Evolutionary conservation across 495 filamentous ascomycete genomes (phyloP), one percentile per base, ranked within the genome.

Genomic region (Neurospora sp.): DNA sequence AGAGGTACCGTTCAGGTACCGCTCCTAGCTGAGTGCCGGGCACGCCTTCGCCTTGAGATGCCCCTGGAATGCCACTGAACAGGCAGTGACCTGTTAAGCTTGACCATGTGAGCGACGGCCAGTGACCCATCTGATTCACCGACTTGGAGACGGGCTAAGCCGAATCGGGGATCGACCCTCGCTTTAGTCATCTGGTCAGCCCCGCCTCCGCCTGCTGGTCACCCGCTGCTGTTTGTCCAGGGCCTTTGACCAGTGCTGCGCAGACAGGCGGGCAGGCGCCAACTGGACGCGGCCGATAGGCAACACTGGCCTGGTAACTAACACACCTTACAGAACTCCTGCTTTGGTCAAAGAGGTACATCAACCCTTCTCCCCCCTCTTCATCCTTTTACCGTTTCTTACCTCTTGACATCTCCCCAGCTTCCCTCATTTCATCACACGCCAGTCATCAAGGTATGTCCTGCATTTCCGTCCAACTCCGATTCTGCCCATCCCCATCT

Each of bases 171-270:
- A n/a, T 8, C 22, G 20, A 22, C 71, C 70, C 72, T 72, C 27
- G 40, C 27, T 74, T 78, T 73, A 76, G 78, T 78, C 78, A 78
- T 76, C 76, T 61, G 75, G 72, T 70, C 75, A 77, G 75, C 77
- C 76, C 78, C 77, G 77, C 78, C 77, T 76, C 72, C 71, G 35
- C 70, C 70, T 69, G 53, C 22, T 65, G 53, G 53, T 65, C 53
- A 65, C 53, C 53, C 53, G 53, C 53, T 65, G 6, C 27, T 65
- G 53, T 65, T 65, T 65, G 53, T 61, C 53, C 53, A 65, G 53
- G 12, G 53, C 53, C 53, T 65, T 65, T 65, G 53, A 65, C 53
- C 53, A 8, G 6, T 61, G 22, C 48, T 59, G 48, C 48, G 48
- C 53, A 65, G 53, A 31, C 53, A 65, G 53, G 7, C 53, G 53